Evolutionary conservation across 2,329 filamentous ascomycete genomes (phyloP).

Genomic region (Hypocreales sp.): DNA sequence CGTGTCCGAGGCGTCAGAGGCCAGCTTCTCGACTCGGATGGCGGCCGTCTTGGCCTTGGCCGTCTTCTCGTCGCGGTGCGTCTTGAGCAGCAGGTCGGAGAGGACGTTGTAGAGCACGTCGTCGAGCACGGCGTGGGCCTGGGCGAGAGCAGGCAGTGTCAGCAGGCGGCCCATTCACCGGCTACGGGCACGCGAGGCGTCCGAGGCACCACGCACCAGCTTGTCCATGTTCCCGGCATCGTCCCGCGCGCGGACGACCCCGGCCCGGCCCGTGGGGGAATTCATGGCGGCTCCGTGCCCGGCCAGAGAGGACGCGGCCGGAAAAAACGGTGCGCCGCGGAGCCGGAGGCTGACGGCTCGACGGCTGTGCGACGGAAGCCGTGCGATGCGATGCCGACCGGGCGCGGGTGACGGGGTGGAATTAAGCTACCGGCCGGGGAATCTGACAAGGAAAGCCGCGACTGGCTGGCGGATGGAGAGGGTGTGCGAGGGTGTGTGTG

Average conservation of each 20-base stretch:
- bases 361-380: constrained; percentile 4
- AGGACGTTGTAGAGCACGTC: constrained; percentile 64
- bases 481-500: constrained; percentile 3
- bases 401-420: constrained; percentile 7
- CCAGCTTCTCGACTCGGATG: constrained; percentile 48
- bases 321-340: constrained; percentile 1
- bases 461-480: constrained; percentile 5
- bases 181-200: neutral
- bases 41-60: constrained; percentile 51
- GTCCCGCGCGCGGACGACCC: constrained; percentile 37
- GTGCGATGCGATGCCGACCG: constrained; percentile 7
- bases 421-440: constrained; percentile 4
- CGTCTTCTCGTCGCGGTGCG: constrained; percentile 65
- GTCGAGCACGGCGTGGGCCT: constrained; percentile 55
- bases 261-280: constrained; percentile 36
- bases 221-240: constrained; percentile 39
- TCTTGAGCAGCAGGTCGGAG: constrained; percentile 57
- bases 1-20: constrained; percentile 36
- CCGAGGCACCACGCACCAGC: constrained; percentile 32
- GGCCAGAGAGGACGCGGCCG: constrained; percentile 4
- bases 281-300: constrained; percentile 16
- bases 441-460: constrained; percentile 4
- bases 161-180: neutral
- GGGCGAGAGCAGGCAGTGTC: neutral
- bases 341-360: constrained; percentile 1